These are phyloP conservation scores for Hericium coralloides DNA, from an alignment of 768 basidiomycete species.

Conservation along the genomic window DNA sequence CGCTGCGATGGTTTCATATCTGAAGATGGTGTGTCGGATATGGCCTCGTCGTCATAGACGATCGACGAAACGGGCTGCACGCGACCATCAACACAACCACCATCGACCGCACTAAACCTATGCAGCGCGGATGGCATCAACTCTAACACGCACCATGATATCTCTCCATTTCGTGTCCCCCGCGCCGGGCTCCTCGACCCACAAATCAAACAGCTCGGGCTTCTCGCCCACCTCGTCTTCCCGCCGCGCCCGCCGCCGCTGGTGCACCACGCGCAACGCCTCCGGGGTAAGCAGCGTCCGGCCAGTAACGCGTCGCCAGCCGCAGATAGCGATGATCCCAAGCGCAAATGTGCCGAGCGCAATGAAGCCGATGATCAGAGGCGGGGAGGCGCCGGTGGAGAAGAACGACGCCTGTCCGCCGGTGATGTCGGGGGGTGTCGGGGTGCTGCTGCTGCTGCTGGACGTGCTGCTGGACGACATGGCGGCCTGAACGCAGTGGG, in stretches of 20 bases:
- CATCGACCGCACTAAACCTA: no score
- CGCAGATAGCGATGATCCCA: background rate
- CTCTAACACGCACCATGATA: background rate
- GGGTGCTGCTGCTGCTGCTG: background rate
- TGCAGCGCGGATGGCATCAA: no score
- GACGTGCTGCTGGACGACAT: background rate
- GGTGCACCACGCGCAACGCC: background rate
- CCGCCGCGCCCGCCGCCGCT: background rate
- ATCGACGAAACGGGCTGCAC: background rate
- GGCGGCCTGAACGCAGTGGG: background rate
- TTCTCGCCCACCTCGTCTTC: background rate
- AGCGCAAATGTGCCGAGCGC: constrained; percentile 3
- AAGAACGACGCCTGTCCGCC: background rate
- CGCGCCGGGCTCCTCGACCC: background rate
- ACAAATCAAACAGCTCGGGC: constrained; percentile 10
- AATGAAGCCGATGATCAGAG: constrained; percentile 8
- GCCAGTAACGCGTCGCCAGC: constrained; percentile 1
- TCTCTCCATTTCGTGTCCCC: constrained; percentile 2
- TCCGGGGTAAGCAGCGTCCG: background rate
- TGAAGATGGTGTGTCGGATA: background rate
- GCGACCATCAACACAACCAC: background rate
- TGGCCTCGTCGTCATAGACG: background rate
- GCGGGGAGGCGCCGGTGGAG: background rate
- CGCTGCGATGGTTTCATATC: background rate
- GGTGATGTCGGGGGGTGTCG: background rate